Conservation (phyloP, 352 stramenopile genomes). For the Phytophthora uliginosa region DNA sequence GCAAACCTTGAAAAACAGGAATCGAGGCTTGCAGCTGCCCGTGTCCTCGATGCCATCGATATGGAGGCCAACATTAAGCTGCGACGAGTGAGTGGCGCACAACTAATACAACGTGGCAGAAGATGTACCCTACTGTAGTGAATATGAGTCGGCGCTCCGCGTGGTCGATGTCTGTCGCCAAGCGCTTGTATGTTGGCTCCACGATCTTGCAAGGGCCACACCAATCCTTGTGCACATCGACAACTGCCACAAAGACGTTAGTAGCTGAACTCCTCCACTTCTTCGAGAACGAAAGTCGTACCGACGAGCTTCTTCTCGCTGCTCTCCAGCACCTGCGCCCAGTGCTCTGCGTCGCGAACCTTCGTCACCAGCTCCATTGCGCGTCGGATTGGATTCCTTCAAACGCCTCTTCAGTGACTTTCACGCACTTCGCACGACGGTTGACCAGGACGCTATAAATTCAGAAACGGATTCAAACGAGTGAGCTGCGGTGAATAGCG, state of each 20-base stretch:
- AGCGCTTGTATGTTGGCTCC: slow-evolving; percentile 78
- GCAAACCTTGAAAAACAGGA: slow-evolving; percentile 68
- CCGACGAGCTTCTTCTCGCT: slow-evolving; percentile 77
- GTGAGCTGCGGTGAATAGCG: background rate
- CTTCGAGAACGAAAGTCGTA: slow-evolving; percentile 21
- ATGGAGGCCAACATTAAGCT: slow-evolving; percentile 63
- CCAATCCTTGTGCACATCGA: slow-evolving; percentile 80
- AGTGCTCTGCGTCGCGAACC: slow-evolving; percentile 73
- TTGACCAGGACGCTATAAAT: background rate
- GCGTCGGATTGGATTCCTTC: background rate
- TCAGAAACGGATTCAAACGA: background rate
- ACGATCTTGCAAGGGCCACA: slow-evolving; percentile 82
- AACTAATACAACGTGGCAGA: slow-evolving; percentile 3
- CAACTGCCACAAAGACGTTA: slow-evolving; percentile 43
- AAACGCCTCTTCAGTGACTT: slow-evolving; percentile 8
- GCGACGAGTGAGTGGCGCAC: background rate
- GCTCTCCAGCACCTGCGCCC: slow-evolving; percentile 53
- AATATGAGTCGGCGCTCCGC: slow-evolving; percentile 66
- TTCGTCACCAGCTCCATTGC: slow-evolving; percentile 62
- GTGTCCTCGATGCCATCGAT: slow-evolving; percentile 66
- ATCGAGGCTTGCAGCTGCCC: slow-evolving; percentile 73
- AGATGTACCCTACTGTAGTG: slow-evolving; percentile 42
- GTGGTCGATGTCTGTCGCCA: slow-evolving; percentile 65
- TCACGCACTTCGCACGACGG: background rate
- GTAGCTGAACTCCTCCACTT: background rate